These are phyloP conservation scores for Tulasnella sp. DNA, from an alignment of 768 basidiomycete species.

Conservation along the genomic window DNA sequence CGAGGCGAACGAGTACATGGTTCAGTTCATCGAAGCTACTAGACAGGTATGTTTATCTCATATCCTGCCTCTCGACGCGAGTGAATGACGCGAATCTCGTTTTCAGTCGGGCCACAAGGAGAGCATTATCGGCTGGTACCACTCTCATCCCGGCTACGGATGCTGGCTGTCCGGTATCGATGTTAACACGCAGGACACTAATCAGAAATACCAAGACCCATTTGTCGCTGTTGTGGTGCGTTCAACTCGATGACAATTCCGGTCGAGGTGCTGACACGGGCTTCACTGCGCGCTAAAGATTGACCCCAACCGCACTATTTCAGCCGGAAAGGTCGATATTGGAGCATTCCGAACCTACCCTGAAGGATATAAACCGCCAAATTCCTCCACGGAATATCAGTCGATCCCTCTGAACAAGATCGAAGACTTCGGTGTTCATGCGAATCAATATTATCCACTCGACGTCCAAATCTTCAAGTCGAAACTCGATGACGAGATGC, in stretches of 20 bases:
- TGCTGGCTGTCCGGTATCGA: slow-evolving; percentile 99
- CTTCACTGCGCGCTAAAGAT: slow-evolving; percentile 56
- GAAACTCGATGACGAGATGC: slow-evolving; percentile 79
- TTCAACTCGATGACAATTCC: slow-evolving; percentile 36
- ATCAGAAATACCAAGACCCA: slow-evolving; percentile 94
- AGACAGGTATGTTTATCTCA: slow-evolving; percentile 53
- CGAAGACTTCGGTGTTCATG: slow-evolving; percentile 99
- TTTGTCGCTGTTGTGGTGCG: slow-evolving; percentile 95
- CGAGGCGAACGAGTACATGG: slow-evolving; percentile 99
- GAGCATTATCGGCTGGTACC: slow-evolving; percentile 95
- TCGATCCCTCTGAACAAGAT: slow-evolving; percentile 96
- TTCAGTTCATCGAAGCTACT: slow-evolving; percentile 81
- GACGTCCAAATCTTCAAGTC: slow-evolving; percentile 97
- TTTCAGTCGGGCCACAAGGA: slow-evolving; percentile 47
- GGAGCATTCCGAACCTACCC: slow-evolving; percentile 99
- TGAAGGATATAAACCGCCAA: slow-evolving; percentile 86
- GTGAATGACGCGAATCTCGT: background rate
- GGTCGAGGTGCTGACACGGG: background rate
- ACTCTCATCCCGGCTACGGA: slow-evolving; percentile 98
- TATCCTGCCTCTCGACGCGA: background rate
- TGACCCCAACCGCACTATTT: slow-evolving; percentile 97
- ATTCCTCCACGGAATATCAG: slow-evolving; percentile 82
- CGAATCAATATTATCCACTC: slow-evolving; percentile 91
- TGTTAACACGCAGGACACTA: slow-evolving; percentile 93
- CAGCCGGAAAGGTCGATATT: slow-evolving; percentile 98